Evolutionary conservation across 768 basidiomycete species (phyloP).

Genomic region (Melanogaster broomeanus): DNA sequence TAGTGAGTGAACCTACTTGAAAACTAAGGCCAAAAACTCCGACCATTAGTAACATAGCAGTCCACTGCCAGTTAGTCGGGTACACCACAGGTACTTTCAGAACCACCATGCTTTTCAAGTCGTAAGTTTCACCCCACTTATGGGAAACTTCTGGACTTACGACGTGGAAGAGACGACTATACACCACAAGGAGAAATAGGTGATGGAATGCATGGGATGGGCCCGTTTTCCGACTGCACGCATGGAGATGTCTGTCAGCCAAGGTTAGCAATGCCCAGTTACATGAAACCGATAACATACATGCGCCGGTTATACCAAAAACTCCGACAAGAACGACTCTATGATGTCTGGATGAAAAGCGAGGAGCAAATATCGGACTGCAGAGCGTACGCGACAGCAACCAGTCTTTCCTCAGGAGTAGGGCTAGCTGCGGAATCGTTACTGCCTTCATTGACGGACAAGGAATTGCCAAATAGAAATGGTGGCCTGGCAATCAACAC

Average conservation of each 20-base stretch:
- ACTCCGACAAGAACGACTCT: conserved; percentile 59
- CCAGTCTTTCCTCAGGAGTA: conserved; percentile 43
- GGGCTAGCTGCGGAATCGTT: conserved; percentile 10
- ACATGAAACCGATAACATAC: conserved; percentile 41
- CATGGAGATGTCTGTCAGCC: conserved; percentile 44
- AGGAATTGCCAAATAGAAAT: conserved; percentile 60
- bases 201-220: conserved; percentile 70
- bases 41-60: conserved; percentile 10
- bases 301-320: conserved; percentile 63
- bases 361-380: background rate
- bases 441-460: background rate
- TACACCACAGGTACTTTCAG: conserved; percentile 10
- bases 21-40: conserved; percentile 14
- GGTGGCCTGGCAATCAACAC: conserved; percentile 79
- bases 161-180: conserved; percentile 27
- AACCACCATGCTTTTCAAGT: conserved; percentile 12
- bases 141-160: conserved; percentile 3
- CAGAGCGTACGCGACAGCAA: conserved; percentile 55
- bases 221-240: conserved; percentile 77
- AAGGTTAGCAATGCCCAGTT: background rate
- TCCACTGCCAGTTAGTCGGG: conserved; percentile 20
- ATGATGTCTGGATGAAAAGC: no score
- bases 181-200: conserved; percentile 64
- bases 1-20: conserved; percentile 9
- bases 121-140: background rate